Conservation (phyloP, 2,329 filamentous ascomycete species). For the Clathrospora elynae region DNA sequence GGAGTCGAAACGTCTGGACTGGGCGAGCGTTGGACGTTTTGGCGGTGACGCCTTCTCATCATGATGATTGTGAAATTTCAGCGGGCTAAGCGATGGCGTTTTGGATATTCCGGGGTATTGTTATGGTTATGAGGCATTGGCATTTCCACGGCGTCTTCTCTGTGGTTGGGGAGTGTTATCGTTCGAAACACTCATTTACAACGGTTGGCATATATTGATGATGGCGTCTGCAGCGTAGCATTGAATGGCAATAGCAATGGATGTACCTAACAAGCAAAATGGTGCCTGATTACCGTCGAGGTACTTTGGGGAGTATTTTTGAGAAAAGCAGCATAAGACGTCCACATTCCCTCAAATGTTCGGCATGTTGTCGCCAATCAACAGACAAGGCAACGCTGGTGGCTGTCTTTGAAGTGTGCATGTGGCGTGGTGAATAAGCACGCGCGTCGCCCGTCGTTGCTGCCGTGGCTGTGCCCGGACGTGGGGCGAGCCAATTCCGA, state of each 20-base stretch:
- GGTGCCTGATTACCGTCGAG: slow-evolving; percentile 18
- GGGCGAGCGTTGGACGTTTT: slow-evolving; percentile 55
- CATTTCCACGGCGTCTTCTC: slow-evolving; percentile 40
- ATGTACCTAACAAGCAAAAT: too few species aligned
- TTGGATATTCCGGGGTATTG: slow-evolving; percentile 34
- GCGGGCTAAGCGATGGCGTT: slow-evolving; percentile 39
- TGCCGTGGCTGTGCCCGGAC: slow-evolving; percentile 25
- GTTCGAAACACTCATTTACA: slow-evolving; percentile 33
- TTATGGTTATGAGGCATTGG: slow-evolving; percentile 31
- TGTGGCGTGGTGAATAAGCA: slow-evolving; percentile 6
- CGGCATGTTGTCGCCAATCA: too few species aligned
- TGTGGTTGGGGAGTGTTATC: slow-evolving; percentile 19
- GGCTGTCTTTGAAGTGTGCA: slow-evolving; percentile 3
- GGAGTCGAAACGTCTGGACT: slow-evolving; percentile 53
- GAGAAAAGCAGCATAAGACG: too few species aligned
- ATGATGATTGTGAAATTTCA: slow-evolving; percentile 23
- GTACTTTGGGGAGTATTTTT: slow-evolving; percentile 14
- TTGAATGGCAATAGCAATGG: slow-evolving; percentile 19
- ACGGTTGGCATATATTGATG: slow-evolving; percentile 27
- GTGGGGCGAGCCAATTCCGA: slow-evolving; percentile 14
- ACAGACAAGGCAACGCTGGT: too few species aligned
- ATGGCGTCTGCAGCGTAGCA: slow-evolving; percentile 17
- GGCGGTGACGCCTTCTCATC: slow-evolving; percentile 52
- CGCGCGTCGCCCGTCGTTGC: slow-evolving; percentile 7
- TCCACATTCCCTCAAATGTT: too few species aligned